phyloP scores from a whole-genome alignment of 139 green algal species.

The Zygnema cylindricum region DNA sequence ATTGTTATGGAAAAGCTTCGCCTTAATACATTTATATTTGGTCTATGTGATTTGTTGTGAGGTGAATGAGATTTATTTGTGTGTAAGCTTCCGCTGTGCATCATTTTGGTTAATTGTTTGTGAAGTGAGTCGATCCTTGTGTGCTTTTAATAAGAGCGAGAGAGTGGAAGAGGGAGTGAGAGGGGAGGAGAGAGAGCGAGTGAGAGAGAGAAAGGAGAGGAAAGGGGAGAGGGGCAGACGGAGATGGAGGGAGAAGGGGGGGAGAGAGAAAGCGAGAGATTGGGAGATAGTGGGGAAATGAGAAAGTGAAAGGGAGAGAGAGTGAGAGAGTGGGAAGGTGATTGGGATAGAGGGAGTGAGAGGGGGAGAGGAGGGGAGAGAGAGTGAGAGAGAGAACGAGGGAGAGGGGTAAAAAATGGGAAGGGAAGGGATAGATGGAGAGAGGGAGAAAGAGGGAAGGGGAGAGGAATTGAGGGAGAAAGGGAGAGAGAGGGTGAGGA shows the following conservation, averaged over 20 bases:
- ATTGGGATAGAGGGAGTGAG: background rate
- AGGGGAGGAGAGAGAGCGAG: background rate
- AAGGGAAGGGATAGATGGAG: slow-evolving; percentile 69
- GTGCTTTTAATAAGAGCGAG: no score
- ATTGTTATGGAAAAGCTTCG: no score
- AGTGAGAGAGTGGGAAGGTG: background rate
- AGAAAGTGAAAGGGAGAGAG: background rate
- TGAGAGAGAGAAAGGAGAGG: background rate
- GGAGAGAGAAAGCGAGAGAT: background rate
- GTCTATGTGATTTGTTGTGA: no score
- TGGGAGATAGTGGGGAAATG: background rate
- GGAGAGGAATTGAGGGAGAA: slow-evolving; percentile 71
- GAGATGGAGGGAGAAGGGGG: background rate
- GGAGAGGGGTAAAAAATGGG: background rate
- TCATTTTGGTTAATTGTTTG: no score
- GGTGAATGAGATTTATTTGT: no score
- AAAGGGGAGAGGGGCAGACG: background rate
- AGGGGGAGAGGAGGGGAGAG: background rate
- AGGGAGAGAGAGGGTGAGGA: no score
- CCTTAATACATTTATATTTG: no score
- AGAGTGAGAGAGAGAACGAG: slow-evolving; percentile 75
- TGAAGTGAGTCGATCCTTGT: no score
- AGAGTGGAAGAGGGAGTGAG: background rate
- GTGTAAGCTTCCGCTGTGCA: no score
- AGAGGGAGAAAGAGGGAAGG: background rate